Evolutionary conservation across 2,329 filamentous ascomycete genomes (phyloP).

Genomic region (Aspergillus uvarum): DNA sequence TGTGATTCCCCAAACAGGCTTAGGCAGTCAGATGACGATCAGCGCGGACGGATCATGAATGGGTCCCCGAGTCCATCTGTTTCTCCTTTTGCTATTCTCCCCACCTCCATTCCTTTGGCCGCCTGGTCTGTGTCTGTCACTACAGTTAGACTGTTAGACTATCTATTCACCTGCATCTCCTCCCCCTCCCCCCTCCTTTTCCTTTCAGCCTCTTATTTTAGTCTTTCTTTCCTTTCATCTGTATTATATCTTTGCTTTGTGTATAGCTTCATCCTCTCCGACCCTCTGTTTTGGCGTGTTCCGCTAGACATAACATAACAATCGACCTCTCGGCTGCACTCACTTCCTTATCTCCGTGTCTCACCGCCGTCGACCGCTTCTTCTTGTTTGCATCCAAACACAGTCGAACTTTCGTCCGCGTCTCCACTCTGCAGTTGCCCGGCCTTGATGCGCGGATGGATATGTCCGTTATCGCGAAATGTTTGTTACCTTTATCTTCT

Average conservation of each 20-base stretch:
- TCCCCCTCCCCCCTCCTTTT: not conserved
- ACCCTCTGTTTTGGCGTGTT: not conserved
- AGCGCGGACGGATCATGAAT: not conserved
- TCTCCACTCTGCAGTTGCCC: constrained; percentile 3
- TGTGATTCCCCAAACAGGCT: not conserved
- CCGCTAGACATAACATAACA: not conserved
- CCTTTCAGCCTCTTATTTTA: not conserved
- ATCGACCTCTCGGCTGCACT: no score
- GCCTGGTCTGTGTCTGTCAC: not conserved
- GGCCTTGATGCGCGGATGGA: not conserved
- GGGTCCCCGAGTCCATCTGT: not conserved
- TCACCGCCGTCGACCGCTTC: not conserved
- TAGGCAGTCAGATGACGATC: not conserved
- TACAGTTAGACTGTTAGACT: not conserved
- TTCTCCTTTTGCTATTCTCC: not conserved
- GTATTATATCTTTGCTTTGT: not conserved
- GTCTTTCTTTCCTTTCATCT: not conserved
- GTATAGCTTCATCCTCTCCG: not conserved
- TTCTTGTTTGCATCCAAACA: not conserved
- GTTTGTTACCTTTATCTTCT: not conserved
- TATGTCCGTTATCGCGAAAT: not conserved
- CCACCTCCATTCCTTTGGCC: no score
- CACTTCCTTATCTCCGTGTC: not conserved
- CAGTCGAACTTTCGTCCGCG: not conserved
- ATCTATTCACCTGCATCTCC: not conserved